Base-by-base conservation (phyloP, 2,329 filamentous ascomycete genomes). In the Arachnomyces sp. region DNA sequence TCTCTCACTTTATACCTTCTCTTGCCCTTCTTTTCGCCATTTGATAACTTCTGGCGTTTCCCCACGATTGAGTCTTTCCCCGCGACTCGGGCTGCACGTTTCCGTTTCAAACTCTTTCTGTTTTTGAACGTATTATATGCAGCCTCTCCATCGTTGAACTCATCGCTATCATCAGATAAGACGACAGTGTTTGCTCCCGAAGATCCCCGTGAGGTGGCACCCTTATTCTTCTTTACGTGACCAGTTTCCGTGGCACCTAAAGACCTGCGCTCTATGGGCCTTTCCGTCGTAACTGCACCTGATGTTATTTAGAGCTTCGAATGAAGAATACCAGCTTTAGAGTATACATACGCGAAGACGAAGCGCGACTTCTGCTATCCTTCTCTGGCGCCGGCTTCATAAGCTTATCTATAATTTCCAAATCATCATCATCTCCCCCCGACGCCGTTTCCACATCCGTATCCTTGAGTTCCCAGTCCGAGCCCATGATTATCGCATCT, bases 41-140 rank as follows among this genome's bases (percentile, higher is more conserved):
- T 52, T 3, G 61, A 55, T 35, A 51, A 48, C 33, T 58, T 61
- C 7, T 56, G 47, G 13, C 47, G 39, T 31, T 65, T 52, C 44
- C 59, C 59, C 31, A 61, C 60, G 37, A 61, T 56, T 21, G 63
- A 58, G 34, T 67, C 61, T 13, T 64, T 71, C 9, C 63, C 50
- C 12, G 70, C 74, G 18, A 67, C 68, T 16, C 69, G 69, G 2
- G 67, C 67, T 4, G 61, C 60, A 36, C 69, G 68, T 50, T 76
- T 77, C 29, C 74, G 68, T 49, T 78, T 74, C 0, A 65, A 56
- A 0, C 65, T 65, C 44, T 74, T 78, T 34, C 74, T 69, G 37
- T 78, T 76, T 54, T 81, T 82, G 57, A 79, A 81, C n/a, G 72
- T 70, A 31, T 75, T 65, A 47, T 86, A 86, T 6, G 72, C 71